These are phyloP conservation scores for Phialophora chinensis DNA, from an alignment of 2,329 filamentous ascomycete species.

Conservation along the genomic window DNA sequence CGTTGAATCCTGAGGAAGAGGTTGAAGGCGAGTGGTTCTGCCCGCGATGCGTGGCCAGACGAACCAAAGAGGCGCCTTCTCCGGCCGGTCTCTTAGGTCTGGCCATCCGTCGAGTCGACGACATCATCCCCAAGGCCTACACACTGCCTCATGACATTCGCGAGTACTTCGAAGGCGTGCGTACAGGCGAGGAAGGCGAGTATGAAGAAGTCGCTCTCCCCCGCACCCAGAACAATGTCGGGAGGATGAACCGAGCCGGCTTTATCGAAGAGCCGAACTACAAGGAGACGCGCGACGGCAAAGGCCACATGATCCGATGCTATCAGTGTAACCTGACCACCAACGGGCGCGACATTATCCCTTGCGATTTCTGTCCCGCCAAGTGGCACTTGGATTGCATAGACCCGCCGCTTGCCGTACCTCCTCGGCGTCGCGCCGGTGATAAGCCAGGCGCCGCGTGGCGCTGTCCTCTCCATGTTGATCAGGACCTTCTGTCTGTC, in stretches of 20 bases:
- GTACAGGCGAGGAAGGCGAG: constrained; percentile 75
- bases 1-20: constrained; percentile 66
- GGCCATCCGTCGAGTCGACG: constrained; percentile 69
- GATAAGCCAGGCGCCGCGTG: constrained; percentile 71
- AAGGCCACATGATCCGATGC: constrained; percentile 79
- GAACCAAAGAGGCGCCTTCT: constrained; percentile 52
- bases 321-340: constrained; percentile 71
- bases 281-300: constrained; percentile 70
- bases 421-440: constrained; percentile 63
- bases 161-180: constrained; percentile 79
- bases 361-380: constrained; percentile 81
- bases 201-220: constrained; percentile 70
- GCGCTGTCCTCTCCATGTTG: constrained; percentile 86
- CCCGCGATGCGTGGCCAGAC: constrained; percentile 66
- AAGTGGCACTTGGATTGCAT: constrained; percentile 94
- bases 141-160: constrained; percentile 73
- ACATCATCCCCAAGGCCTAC: constrained; percentile 74
- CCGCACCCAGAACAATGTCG: constrained; percentile 41
- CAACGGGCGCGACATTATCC: constrained; percentile 73
- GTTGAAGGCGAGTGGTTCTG: constrained; percentile 83
- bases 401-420: constrained; percentile 79
- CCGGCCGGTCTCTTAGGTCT: constrained; percentile 51
- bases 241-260: constrained; percentile 47
- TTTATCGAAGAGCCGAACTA: constrained; percentile 59
- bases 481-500: constrained; percentile 71